Conservation (phyloP, 331 rosid genomes). For the Prunus yedoensis region DNA sequence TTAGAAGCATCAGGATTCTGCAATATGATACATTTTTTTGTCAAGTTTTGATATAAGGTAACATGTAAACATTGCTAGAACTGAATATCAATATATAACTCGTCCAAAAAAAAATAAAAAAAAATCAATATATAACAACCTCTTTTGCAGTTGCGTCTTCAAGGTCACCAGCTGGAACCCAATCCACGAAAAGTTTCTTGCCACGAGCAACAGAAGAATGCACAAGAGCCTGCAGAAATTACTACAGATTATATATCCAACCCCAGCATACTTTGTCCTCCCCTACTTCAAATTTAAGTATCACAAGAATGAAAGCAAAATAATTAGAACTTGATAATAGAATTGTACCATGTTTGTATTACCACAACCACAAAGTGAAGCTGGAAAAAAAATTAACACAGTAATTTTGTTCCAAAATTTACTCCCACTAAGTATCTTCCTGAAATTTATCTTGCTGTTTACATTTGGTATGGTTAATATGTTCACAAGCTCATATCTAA, state of each 20-base stretch:
- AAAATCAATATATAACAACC: slow-evolving; percentile 36
- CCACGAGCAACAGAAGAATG: slow-evolving; percentile 70
- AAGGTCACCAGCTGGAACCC: slow-evolving; percentile 79
- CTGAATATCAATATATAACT: slow-evolving; percentile 10
- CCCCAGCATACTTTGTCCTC: neutral
- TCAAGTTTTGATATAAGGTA: slow-evolving; percentile 8
- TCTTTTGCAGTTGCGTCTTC: slow-evolving; percentile 66
- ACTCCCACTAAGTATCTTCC: too few relatives aligned
- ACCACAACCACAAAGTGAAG: too few relatives aligned
- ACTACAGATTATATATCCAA: slow-evolving; percentile 11
- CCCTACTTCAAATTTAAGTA: neutral
- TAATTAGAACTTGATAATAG: neutral
- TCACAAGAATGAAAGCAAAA: neutral
- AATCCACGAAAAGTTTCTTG: slow-evolving; percentile 80
- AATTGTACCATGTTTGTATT: too few relatives aligned
- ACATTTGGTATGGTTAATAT: neutral
- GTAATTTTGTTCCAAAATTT: too few relatives aligned
- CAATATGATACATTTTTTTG: slow-evolving; percentile 22
- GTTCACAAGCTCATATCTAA: neutral
- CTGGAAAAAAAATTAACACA: too few relatives aligned
- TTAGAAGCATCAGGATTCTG: slow-evolving; percentile 58
- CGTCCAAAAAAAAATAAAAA: neutral
- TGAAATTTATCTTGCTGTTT: too few relatives aligned
- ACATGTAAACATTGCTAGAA: neutral
- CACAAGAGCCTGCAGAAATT: slow-evolving; percentile 67